A percentile compares a stretch with the other conserved stretches of the same genome.
Conservation (phyloP, 2,329 filamentous ascomycete genomes). For the Dactylonectria estremocensis region DNA sequence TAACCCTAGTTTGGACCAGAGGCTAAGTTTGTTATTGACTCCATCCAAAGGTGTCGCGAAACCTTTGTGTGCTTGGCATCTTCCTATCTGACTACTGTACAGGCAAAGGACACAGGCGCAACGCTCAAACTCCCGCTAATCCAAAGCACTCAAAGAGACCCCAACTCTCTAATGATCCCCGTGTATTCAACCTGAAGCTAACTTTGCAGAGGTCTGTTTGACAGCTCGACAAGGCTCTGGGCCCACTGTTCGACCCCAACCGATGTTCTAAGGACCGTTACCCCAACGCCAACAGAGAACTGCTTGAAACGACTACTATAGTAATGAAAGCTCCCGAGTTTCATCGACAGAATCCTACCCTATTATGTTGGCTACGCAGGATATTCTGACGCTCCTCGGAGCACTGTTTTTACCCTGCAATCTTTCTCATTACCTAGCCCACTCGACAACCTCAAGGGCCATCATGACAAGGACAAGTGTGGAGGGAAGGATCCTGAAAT, state of each 20-base stretch:
- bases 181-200: conserved; percentile 1
- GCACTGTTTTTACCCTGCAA: background rate
- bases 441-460: conserved; percentile 92
- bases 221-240: conserved; percentile 1
- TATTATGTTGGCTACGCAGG: background rate
- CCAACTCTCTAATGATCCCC: conserved; percentile 3
- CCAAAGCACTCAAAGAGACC: background rate
- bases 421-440: conserved; percentile 68
- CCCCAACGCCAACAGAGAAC: conserved; percentile 20
- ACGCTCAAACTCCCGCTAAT: conserved; percentile 13
- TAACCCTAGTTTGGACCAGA: background rate
- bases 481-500: conserved; percentile 86
- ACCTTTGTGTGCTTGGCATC: background rate
- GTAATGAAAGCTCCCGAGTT: background rate
- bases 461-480: conserved; percentile 92
- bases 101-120: conserved; percentile 3
- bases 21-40: background rate
- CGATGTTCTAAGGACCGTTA: conserved; percentile 12
- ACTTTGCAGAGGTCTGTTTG: background rate
- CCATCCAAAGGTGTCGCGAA: background rate
- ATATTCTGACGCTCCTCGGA: background rate
- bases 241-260: background rate
- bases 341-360: background rate
- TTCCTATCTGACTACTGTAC: conserved; percentile 3
- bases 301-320: background rate